A percentile compares a stretch with the other conserved stretches of the same genome.
Evolutionary conservation across 164 flowering plant species (phyloP).

Genomic region (Vitis rupestris): DNA sequence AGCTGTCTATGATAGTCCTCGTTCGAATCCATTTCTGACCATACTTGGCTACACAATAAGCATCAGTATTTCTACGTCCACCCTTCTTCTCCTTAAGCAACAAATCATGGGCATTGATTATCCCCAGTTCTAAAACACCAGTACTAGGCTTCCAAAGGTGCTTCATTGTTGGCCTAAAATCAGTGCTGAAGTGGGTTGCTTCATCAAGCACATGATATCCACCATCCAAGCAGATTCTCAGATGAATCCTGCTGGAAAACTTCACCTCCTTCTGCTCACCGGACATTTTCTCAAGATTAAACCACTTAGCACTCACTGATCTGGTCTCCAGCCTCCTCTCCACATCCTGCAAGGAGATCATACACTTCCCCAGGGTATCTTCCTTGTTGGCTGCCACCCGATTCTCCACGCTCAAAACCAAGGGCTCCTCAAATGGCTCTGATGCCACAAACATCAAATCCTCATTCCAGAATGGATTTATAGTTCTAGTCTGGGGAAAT

Average conservation of each 20-base stretch:
- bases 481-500: conserved; percentile 22
- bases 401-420: conserved; percentile 21
- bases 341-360: conserved; percentile 10
- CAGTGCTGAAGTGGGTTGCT: conserved; percentile 27
- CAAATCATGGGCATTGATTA: conserved; percentile 15
- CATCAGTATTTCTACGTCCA: conserved; percentile 17
- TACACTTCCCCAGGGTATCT: conserved; percentile 15
- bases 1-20: conserved; percentile 16
- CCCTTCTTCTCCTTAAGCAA: conserved; percentile 19
- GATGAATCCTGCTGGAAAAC: conserved; percentile 29
- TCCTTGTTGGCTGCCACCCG: conserved; percentile 23
- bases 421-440: conserved; percentile 44
- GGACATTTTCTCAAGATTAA: conserved; percentile 22
- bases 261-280: conserved; percentile 23
- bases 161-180: conserved; percentile 22
- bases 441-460: conserved; percentile 57
- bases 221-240: conserved; percentile 32
- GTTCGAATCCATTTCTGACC: conserved; percentile 28
- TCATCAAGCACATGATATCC: conserved; percentile 36
- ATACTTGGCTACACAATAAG: conserved; percentile 26
- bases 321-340: conserved; percentile 29
- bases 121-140: conserved; percentile 20
- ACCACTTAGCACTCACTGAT: conserved; percentile 26
- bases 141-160: conserved; percentile 21
- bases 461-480: conserved; percentile 56